Evolutionary conservation across 768 basidiomycete species (phyloP).

Genomic region (Roridomyces roridus): DNA sequence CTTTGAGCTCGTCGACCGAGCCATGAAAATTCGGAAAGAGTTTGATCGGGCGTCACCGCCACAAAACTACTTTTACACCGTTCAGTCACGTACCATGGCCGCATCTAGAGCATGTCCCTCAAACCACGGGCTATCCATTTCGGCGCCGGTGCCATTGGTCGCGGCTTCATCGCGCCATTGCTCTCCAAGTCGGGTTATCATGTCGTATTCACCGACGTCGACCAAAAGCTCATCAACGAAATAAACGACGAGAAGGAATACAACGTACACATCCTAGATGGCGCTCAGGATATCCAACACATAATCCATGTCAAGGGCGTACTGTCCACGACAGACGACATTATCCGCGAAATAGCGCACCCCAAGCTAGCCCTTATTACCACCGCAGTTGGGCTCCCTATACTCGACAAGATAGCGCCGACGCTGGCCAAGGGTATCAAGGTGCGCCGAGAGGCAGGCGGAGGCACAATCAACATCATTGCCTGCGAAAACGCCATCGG

Average conservation of each 20-base stretch:
- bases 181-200: constrained; percentile 43
- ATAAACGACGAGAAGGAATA: constrained; percentile 38
- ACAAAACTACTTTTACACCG: too few species aligned
- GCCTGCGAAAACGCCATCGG: constrained; percentile 48
- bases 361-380: constrained; percentile 36
- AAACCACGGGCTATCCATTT: constrained; percentile 38
- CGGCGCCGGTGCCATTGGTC: constrained; percentile 39
- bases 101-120: too few species aligned
- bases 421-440: constrained; percentile 39
- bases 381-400: constrained; percentile 42
- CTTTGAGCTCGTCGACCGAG: too few species aligned
- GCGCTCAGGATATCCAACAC: neutral
- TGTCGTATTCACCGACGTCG: constrained; percentile 42
- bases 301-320: constrained; percentile 22
- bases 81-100: too few species aligned
- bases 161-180: constrained; percentile 46
- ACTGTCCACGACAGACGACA: constrained; percentile 20
- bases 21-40: too few species aligned
- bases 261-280: constrained; percentile 37
- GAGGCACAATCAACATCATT: constrained; percentile 38
- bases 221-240: constrained; percentile 36
- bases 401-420: constrained; percentile 41
- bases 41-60: too few species aligned
- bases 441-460: constrained; percentile 29
- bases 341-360: constrained; percentile 21